Conservation (phyloP, 352 stramenopile genomes). For the Globisporangium spinosum region DNA sequence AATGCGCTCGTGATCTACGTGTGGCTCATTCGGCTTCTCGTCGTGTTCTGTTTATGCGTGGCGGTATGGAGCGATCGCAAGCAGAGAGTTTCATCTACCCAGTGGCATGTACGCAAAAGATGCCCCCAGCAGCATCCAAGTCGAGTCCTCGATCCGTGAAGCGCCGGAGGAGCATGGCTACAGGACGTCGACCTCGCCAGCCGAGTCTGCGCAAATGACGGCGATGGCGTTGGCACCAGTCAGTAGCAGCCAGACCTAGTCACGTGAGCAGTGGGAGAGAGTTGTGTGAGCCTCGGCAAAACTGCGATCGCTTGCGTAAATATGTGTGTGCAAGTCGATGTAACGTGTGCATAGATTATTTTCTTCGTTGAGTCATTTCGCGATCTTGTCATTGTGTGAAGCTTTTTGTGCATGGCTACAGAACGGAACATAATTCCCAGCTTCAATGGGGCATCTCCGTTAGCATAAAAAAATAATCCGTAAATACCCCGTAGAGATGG, state of each 20-base stretch:
- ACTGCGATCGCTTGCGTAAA: not conserved
- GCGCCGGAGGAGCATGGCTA: conserved; percentile 5
- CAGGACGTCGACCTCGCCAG: conserved; percentile 26
- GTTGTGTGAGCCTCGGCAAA: conserved; percentile 1
- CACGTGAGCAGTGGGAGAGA: conserved; percentile 12
- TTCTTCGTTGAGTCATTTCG: not conserved
- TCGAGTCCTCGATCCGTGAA: not conserved
- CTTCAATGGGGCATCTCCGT: no score
- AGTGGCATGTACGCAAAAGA: conserved; percentile 5
- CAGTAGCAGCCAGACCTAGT: conserved; percentile 26
- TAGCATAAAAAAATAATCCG: no score
- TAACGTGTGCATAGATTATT: not conserved
- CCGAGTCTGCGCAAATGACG: conserved; percentile 20
- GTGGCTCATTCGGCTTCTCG: conserved; percentile 29
- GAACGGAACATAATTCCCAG: no score
- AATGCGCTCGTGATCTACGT: conserved; percentile 28
- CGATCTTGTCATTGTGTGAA: not conserved
- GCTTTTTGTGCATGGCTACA: not conserved
- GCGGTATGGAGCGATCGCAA: conserved; percentile 14
- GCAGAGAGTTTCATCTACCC: not conserved
- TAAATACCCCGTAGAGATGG: no score
- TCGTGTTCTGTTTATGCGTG: conserved; percentile 22
- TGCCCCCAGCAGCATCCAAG: not conserved
- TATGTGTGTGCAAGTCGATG: not conserved
- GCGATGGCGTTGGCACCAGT: conserved; percentile 31